Evolutionary conservation across 2,329 filamentous ascomycete genomes (phyloP), one percentile per base, ranked within the genome.

Genomic region (Didymella pinodella): DNA sequence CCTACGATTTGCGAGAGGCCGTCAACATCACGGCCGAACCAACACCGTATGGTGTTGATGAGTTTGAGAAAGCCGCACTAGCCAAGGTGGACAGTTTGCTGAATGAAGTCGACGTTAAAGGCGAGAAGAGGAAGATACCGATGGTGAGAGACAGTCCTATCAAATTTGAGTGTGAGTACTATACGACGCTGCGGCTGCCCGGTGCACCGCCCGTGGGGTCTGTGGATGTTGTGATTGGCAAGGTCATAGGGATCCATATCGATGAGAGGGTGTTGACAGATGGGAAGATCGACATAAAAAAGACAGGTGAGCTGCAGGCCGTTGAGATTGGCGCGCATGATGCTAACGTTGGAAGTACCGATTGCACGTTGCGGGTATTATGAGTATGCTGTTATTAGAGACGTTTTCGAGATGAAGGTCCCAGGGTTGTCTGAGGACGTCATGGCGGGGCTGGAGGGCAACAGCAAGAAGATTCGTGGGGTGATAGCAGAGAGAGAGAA

Each of bases 311-410:
- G 54, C 29, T 52, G 12, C 8, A 45, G 16, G 8, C 26, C 11
- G 3, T 5, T 18, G 25, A 1, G 12, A n/a, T 16, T n/a, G 16
- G 5, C 6, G 16, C 18, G 8, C 6, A 18, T 20, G 10, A 16
- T 36, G 29, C 38, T 58, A 26, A 58, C 25, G n/a, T 1, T 2
- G 3, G 2, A 8, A 54, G 56, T 80, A 75, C 85, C 85, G 4
- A 87, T 88, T 73, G 86, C 85, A 7, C 74, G 86, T 26, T 86
- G 82, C 67, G 85, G 85, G 16, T 88, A 88, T 69, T 84, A 83
- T 66, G 79, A 87, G 69, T 88, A 88, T 75, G 77, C 82, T 1
- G 83, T 85, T 11, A 77, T 88, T 2, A 75, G 76, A 50, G 80
- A 85, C 22, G 82, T 83, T 1, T 88, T 88, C 73, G 85, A 88